Evolutionary conservation across 352 stramenopile genomes (phyloP), one percentile per base, ranked within the genome.

Genomic region (Achlya hypogyna): DNA sequence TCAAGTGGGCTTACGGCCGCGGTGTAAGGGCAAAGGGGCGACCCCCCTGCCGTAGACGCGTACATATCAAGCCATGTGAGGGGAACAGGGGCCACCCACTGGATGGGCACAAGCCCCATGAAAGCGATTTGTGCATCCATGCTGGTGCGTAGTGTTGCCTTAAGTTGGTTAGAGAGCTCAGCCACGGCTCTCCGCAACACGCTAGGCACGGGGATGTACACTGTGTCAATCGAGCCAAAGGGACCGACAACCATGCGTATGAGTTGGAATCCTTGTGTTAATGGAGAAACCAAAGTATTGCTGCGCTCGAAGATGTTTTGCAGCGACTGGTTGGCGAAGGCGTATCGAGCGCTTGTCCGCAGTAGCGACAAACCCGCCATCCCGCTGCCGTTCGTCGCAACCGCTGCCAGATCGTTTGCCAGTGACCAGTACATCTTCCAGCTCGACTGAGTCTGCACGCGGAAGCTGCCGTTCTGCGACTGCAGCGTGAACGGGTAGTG

Each of bases 401-500:
- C 49, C 10, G 25, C 12, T n/a, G 25, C 18, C 31, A 10, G n/a
- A 10, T 56, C 49, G 31, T 3, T 56, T 20, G 25, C 49, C 10
- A 56, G 31, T 16, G 49, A 31, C 52, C 52, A 60, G 28, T 64
- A 51, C 56, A 64, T 64, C 53, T 64, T 64, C 5, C 52, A 64
- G 10, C 29, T 51, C 22, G 56, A 51, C 25, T 64, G 56, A 0
- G n/a, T 23, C 16, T 32, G 16, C 4, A 64, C 20, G 14, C 22
- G 35, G 16, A 38, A 53, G 23, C 29, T 29, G 8, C 25, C 56
- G 12, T 64, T 64, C 16, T 20, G 18, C 12, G 52, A 29, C 56
- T 64, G 29, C 25, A 64, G 29, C 6, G 56, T 64, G 6, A 64
- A 51, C 25, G 56, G 38, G 35, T 53, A 64, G 18, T 3, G 5